Evolutionary conservation across 371 early-diverging fungal genomes (phyloP), one percentile per base, ranked within the genome.

Genomic region (Apophysomyces elegans): DNA sequence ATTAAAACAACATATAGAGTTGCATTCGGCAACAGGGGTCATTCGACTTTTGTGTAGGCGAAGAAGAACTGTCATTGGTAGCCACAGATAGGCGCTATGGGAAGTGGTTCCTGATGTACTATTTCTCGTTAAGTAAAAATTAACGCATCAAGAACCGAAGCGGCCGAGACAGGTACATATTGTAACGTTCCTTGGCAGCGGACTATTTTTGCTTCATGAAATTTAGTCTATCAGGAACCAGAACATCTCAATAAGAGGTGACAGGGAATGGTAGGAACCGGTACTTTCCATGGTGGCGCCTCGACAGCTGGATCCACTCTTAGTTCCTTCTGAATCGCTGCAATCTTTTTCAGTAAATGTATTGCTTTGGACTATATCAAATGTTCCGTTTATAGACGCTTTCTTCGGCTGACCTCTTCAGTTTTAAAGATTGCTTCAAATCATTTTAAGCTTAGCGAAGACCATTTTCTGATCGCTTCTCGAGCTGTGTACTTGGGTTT

Each of bases 111-210:
- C 32, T 26, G 32, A 26, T 26, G 32, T 26, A 26, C 32, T 26
- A 26, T 26, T 26, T 26, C 2, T 26, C 32, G 2, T 26, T 2
- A 2, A 26, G 32, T 54, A 12, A 37, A 21, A 12, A 38, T 26
- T 6, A 26, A 47, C 1, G 62, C 50, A 18, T 62, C 62, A 12
- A 62, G 39, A 32, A 6, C 61, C 61, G 26, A 61, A 16, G 45
- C 13, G 21, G 21, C 54, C 16, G 54, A 5, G 21, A 7, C 21
- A 35, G 0, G 54, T 1, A 26, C 32, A 26, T 1, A 26, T 26
- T 26, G 32, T 26, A 2, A 26, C 32, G 32, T 26, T 26, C 32
- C 2, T 26, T 26, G 32, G 3, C 32, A 26, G 3, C 2, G 2
- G 32, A 26, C 1, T 26, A 26, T 26, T 26, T 26, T 26, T 26